A percentile compares a stretch with the other conserved stretches of the same genome.
Evolutionary conservation across 1,284 basidiomycete species (phyloP).

Genomic region (Leccinum griseonigrum): DNA sequence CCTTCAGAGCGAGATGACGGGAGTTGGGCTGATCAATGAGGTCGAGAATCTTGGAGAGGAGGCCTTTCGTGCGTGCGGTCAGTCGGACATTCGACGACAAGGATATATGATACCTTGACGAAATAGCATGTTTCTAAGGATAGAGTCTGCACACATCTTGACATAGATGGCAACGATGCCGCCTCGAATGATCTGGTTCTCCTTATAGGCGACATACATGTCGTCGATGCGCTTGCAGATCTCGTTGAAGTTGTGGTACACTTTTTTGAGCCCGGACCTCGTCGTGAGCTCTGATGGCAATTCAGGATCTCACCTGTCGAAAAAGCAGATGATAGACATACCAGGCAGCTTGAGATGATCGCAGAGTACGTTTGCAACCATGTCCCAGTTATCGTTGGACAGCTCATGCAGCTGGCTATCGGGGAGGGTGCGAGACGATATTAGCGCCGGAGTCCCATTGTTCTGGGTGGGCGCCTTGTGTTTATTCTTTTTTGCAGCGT

Average conservation of each 20-base stretch:
- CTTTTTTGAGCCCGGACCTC: conserved; percentile 56
- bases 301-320: not conserved
- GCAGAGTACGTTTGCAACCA: conserved; percentile 45
- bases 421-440: conserved; percentile 3
- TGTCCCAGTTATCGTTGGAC: conserved; percentile 42
- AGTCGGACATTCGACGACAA: not conserved
- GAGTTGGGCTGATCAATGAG: conserved; percentile 45
- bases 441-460: not conserved
- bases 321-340: conserved; percentile 21
- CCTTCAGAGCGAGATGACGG: conserved; percentile 49
- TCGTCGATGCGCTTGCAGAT: conserved; percentile 48
- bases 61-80: conserved; percentile 34
- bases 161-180: conserved; percentile 58
- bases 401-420: conserved; percentile 18
- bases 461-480: conserved; percentile 4
- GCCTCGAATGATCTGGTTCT: conserved; percentile 43
- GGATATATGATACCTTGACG: conserved; percentile 40
- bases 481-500: conserved; percentile 21
- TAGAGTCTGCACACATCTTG: conserved; percentile 56
- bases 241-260: conserved; percentile 50
- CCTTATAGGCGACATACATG: conserved; percentile 36
- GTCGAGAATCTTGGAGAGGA: conserved; percentile 51
- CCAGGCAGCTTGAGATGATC: conserved; percentile 50
- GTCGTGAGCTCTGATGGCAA: conserved; percentile 45
- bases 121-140: conserved; percentile 54